These are phyloP conservation scores for Pseudopithomyces chartarum DNA, from an alignment of 2,329 filamentous ascomycete genomes.

Conservation along the genomic window DNA sequence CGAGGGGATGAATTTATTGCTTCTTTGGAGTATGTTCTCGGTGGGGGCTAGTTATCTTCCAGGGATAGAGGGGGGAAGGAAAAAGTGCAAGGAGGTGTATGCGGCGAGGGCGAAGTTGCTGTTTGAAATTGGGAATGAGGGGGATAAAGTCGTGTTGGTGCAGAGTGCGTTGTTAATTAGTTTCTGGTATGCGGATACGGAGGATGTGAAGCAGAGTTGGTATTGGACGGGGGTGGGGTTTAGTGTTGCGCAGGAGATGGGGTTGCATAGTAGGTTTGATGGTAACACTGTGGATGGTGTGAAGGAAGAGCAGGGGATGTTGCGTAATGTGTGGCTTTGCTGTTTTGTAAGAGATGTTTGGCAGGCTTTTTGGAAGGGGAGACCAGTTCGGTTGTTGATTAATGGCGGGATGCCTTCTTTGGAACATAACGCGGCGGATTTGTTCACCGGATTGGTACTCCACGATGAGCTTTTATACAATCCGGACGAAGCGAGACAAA, in stretches of 20 bases:
- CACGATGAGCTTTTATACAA: slow-evolving; percentile 5
- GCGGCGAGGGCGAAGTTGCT: slow-evolving; percentile 46
- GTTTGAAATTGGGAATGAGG: slow-evolving; percentile 44
- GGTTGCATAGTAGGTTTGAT: slow-evolving; percentile 43
- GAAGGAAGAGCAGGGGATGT: slow-evolving; percentile 30
- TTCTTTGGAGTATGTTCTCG: slow-evolving; percentile 50
- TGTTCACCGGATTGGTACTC: slow-evolving; percentile 5
- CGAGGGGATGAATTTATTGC: slow-evolving; percentile 40
- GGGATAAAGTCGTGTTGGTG: slow-evolving; percentile 48
- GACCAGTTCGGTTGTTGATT: slow-evolving; percentile 47
- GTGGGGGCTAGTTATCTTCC: slow-evolving; percentile 41
- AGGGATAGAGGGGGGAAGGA: slow-evolving; percentile 24
- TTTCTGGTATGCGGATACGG: slow-evolving; percentile 50
- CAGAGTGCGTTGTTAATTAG: slow-evolving; percentile 51
- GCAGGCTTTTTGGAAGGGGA: slow-evolving; percentile 46
- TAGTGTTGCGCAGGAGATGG: slow-evolving; percentile 50
- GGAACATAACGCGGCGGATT: not conserved
- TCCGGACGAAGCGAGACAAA: slow-evolving; percentile 4
- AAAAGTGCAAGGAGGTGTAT: slow-evolving; percentile 45
- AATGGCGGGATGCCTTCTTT: slow-evolving; percentile 38
- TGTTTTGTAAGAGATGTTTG: slow-evolving; percentile 50
- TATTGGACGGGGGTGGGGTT: slow-evolving; percentile 55
- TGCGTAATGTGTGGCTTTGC: slow-evolving; percentile 50
- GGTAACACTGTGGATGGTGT: slow-evolving; percentile 26
- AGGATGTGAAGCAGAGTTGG: slow-evolving; percentile 51